Evolutionary conservation across 164 flowering plant genomes (phyloP).

Genomic region (Vitis cinerea): DNA sequence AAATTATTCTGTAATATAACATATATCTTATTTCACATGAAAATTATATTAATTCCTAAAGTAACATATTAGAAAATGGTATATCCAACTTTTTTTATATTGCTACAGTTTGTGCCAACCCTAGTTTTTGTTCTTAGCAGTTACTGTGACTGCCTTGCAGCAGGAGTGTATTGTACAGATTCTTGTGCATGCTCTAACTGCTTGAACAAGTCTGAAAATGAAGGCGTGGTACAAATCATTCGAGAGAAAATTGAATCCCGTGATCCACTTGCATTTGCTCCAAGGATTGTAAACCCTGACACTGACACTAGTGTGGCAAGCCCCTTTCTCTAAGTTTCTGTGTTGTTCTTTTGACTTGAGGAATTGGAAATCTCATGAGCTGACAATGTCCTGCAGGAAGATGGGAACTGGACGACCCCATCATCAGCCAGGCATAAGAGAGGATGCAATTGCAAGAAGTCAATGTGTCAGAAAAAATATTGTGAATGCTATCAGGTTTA

Average conservation of each 20-base stretch:
- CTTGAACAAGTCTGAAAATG: conserved; percentile 4
- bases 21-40: no score
- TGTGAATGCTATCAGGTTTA: conserved; percentile 28
- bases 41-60: no score
- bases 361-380: neutral
- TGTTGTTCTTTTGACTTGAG: neutral
- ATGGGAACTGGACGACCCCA: neutral
- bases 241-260: conserved; percentile 7
- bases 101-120: neutral
- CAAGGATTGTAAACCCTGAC: neutral
- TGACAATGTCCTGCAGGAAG: neutral
- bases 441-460: conserved; percentile 27
- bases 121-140: neutral
- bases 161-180: conserved; percentile 9
- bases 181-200: conserved; percentile 14
- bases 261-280: conserved; percentile 14
- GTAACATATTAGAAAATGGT: neutral
- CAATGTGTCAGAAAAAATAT: conserved; percentile 19
- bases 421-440: conserved; percentile 14
- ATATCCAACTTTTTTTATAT: neutral
- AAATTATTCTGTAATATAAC: no score
- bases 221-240: conserved; percentile 6
- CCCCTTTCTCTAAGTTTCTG: neutral
- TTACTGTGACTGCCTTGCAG: conserved; percentile 16
- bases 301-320: neutral